These are phyloP conservation scores for Tetrapisispora taiwanensis DNA, from an alignment of 805 yeast genomes.

Conservation along the genomic window DNA sequence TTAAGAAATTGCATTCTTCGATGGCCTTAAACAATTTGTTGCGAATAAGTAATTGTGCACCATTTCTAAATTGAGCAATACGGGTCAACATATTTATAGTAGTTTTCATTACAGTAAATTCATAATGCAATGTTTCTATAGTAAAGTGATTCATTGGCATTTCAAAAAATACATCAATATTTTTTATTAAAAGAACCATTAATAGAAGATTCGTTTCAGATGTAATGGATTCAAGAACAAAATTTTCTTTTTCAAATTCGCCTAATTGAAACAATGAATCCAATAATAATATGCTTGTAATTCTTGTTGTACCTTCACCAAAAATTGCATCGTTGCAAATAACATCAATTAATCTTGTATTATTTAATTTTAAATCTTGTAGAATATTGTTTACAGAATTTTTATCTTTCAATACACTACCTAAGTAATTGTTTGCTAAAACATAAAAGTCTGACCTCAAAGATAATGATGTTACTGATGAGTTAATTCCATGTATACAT, in stretches of 20 bases:
- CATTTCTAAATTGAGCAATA: constrained; percentile 64
- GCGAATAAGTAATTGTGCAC: constrained; percentile 69
- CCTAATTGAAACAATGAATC: constrained; percentile 56
- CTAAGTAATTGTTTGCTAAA: constrained; percentile 55
- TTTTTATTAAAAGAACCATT: constrained; percentile 54
- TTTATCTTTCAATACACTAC: constrained; percentile 36
- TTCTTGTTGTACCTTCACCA: constrained; percentile 67
- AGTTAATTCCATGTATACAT: constrained; percentile 60
- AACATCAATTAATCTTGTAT: constrained; percentile 53
- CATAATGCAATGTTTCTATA: constrained; percentile 52
- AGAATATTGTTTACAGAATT: constrained; percentile 38
- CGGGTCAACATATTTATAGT: constrained; percentile 59
- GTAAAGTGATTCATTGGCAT: constrained; percentile 32
- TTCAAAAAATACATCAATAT: constrained; percentile 55
- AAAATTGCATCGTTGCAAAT: constrained; percentile 70
- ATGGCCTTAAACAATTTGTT: constrained; percentile 60
- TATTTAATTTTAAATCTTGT: constrained; percentile 43
- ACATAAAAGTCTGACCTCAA: constrained; percentile 75
- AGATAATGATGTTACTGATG: constrained; percentile 55
- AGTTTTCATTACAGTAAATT: constrained; percentile 66
- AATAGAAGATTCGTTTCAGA: constrained; percentile 56
- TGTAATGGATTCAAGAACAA: constrained; percentile 50
- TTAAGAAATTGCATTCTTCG: constrained; percentile 44
- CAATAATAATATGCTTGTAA: constrained; percentile 65
- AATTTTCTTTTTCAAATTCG: constrained; percentile 39